phyloP scores from a whole-genome alignment of 2,329 filamentous ascomycete species.

The Fusarium sp. region DNA sequence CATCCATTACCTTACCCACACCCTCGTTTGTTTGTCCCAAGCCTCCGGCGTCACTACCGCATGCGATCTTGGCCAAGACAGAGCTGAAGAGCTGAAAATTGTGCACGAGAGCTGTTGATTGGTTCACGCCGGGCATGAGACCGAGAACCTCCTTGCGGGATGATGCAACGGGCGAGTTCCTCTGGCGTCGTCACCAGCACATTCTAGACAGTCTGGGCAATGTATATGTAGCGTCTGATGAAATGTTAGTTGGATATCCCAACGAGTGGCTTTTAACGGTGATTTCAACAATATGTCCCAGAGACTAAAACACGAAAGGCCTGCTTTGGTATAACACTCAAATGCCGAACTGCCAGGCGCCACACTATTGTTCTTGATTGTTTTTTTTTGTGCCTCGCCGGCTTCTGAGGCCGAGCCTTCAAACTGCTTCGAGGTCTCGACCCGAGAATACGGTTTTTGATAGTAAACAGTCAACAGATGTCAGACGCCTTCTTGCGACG shows the following conservation, averaged over 20 bases:
- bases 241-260: not conserved
- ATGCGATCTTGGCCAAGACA: slow-evolving; percentile 28
- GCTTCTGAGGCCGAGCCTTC: slow-evolving; percentile 7
- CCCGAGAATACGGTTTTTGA: slow-evolving; percentile 2
- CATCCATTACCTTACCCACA: not conserved
- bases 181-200: slow-evolving; percentile 22
- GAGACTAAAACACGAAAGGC: not conserved
- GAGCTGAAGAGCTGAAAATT: slow-evolving; percentile 1
- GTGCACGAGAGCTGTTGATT: slow-evolving; percentile 3
- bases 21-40: slow-evolving; percentile 14
- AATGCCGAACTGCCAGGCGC: not conserved
- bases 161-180: slow-evolving; percentile 22
- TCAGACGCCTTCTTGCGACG: slow-evolving; percentile 18
- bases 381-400: not conserved
- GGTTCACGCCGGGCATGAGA: slow-evolving; percentile 5
- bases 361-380: slow-evolving; percentile 18
- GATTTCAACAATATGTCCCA: slow-evolving; percentile 1
- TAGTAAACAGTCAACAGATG: slow-evolving; percentile 18
- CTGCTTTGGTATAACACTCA: too few species aligned
- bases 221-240: not conserved
- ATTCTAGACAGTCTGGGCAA: not conserved
- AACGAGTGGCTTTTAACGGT: slow-evolving; percentile 17
- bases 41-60: slow-evolving; percentile 36
- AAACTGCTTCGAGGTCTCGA: slow-evolving; percentile 21
- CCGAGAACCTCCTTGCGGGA: slow-evolving; percentile 4